Evolutionary conservation across 768 basidiomycete genomes (phyloP), one percentile per base, ranked within the genome.

Genomic region (Calvatia gigantea): DNA sequence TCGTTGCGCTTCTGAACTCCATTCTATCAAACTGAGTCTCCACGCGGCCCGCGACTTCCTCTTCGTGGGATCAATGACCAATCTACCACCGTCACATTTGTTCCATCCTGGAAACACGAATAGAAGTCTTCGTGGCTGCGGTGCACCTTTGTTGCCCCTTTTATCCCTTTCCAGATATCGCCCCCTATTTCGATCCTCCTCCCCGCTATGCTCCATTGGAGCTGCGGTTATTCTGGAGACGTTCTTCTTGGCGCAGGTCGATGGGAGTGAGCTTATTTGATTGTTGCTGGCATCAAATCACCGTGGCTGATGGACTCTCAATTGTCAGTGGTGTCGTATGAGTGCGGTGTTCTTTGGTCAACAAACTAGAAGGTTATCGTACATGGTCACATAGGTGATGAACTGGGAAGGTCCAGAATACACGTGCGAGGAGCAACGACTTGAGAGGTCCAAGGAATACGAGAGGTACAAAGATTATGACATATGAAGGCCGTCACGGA

Each of bases 141-240:
- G n/a, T 19, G 31, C n/a, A n/a, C 46, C 32, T 48, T 33, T 48
- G 23, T 19, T 42, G 27, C 50, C 50, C 23, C 50, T 27, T 51
- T 41, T 41, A 17, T 21, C 38, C 25, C 4, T 51, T 41, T 29
- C 37, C 14, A 41, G 38, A 23, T 43, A 31, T 35, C 48, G 25
- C 45, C 19, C 38, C 38, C 33, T 32, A 12, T 38, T 41, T 48
- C 23, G 28, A 21, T 39, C 38, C 47, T 14, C 23, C 35, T 42
- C 15, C 25, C 41, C 46, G 29, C 38, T 29, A 48, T 39, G 23
- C 37, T 37, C 23, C 38, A 48, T 56, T 56, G 38, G 46, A 48
- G 19, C 14, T 49, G 38, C 25, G 38, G 27, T 19, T 27, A 21
- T 49, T 49, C 31, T 29, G 44, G 41, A 38, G 25, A 19, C 14